Percentiles rank a stretch among this genome's conserved stretches.
Evolutionary conservation across 257 asterid species (phyloP).

Genomic region (Fraxinus cuspidata): DNA sequence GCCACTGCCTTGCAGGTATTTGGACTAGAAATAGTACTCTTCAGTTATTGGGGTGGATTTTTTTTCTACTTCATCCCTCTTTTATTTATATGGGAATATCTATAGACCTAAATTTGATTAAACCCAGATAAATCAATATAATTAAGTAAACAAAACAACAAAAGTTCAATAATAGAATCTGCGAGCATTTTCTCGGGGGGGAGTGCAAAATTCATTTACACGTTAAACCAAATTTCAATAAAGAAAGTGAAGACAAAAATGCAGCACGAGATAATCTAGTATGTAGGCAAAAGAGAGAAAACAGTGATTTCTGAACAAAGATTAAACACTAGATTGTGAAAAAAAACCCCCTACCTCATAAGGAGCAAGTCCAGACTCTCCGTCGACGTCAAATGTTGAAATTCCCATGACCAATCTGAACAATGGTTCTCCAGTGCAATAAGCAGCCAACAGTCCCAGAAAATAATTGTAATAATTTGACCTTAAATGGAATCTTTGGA

Average conservation of each 20-base stretch:
- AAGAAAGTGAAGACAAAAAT: not conserved
- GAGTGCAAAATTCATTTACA: not conserved
- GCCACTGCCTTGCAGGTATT: not conserved
- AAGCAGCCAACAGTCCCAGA: constrained; percentile 73
- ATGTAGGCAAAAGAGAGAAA: not conserved
- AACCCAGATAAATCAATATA: not conserved
- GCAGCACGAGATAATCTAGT: not conserved
- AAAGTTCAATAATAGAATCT: not conserved
- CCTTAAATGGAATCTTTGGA: constrained; percentile 66
- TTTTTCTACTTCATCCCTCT: not conserved
- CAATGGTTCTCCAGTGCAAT: constrained; percentile 77
- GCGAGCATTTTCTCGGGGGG: not conserved
- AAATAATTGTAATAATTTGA: constrained; percentile 75
- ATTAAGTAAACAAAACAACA: not conserved
- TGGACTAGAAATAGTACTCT: not conserved
- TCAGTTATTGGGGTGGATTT: not conserved
- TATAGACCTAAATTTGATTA: not conserved
- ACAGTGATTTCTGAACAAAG: not conserved
- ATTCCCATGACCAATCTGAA: constrained; percentile 71
- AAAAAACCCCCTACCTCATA: constrained; percentile 60
- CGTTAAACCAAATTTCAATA: not conserved
- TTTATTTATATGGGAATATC: not conserved
- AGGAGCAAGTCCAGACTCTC: constrained; percentile 65
- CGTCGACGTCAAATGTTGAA: constrained; percentile 75
- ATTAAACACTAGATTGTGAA: not conserved